Evolutionary conservation across 179 eudicot species (phyloP).

Genomic region (Gypsophila paniculata): DNA sequence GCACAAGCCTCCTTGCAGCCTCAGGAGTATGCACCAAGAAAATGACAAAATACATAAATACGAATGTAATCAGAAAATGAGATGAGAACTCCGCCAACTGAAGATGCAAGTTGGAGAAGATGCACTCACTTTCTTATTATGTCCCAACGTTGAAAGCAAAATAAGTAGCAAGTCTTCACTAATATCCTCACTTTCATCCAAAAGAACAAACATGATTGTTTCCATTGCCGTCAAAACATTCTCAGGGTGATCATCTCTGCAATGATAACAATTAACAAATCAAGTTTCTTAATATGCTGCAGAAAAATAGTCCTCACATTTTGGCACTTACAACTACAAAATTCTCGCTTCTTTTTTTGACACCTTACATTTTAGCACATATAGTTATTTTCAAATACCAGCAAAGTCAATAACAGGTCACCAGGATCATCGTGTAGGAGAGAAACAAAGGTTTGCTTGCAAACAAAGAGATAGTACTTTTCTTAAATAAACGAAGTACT

Average conservation of each 20-base stretch:
- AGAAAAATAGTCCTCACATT: neutral
- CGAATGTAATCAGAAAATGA: neutral
- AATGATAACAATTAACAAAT: conserved; percentile 20
- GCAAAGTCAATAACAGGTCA: neutral
- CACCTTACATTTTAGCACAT: conserved; percentile 8
- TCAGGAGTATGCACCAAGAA: neutral
- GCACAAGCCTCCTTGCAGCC: conserved; percentile 6
- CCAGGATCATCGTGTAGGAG: neutral
- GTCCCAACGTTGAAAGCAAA: conserved; percentile 69
- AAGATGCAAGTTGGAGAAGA: conserved; percentile 15
- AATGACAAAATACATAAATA: neutral
- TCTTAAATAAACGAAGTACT: too few relatives aligned
- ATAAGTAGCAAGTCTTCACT: conserved; percentile 60
- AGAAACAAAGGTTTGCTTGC: neutral
- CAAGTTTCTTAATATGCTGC: conserved; percentile 4
- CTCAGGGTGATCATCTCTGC: conserved; percentile 92
- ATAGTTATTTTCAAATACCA: neutral
- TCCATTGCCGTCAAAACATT: conserved; percentile 72
- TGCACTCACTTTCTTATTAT: conserved; percentile 54
- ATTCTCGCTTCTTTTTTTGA: neutral
- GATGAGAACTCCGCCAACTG: neutral
- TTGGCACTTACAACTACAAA: neutral
- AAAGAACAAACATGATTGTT: conserved; percentile 72
- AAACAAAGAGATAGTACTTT: neutral
- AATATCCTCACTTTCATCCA: conserved; percentile 94